A percentile compares a stretch with the other conserved stretches of the same genome.
These are phyloP conservation scores for Fusarium luffae DNA, from an alignment of 2,329 filamentous ascomycete genomes.

Conservation along the genomic window DNA sequence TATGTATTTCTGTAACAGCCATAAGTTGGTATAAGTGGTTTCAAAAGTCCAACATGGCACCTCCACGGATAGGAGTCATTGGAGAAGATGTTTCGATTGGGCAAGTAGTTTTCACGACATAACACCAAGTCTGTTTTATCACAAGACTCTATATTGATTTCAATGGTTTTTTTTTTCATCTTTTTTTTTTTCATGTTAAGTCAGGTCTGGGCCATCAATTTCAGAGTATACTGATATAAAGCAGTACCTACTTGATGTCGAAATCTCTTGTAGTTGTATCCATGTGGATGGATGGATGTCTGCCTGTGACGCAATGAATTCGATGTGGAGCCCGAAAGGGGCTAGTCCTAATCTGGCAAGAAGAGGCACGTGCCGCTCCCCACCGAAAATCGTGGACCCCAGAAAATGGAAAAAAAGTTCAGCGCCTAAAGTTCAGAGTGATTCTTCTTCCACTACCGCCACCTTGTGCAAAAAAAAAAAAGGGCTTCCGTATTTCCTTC, in stretches of 20 bases:
- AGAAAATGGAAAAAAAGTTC: constrained; percentile 43
- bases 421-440: constrained; percentile 26
- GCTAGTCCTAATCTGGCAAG: constrained; percentile 1
- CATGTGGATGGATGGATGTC: neutral
- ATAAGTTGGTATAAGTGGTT: constrained; percentile 22
- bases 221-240: neutral
- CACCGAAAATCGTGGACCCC: constrained; percentile 41
- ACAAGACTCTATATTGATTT: neutral
- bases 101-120: constrained; percentile 26
- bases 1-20: constrained; percentile 35
- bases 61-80: constrained; percentile 38
- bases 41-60: constrained; percentile 26
- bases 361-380: constrained; percentile 47
- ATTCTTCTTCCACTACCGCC: constrained; percentile 25
- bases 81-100: constrained; percentile 16
- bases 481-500: constrained; percentile 7
- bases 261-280: neutral
- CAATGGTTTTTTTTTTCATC: neutral
- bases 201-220: neutral
- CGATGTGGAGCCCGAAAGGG: constrained; percentile 18
- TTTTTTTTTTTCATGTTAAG: neutral
- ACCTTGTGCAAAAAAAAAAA: constrained; percentile 12
- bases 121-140: constrained; percentile 4
- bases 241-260: neutral
- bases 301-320: constrained; percentile 20